Evolutionary conservation across 495 filamentous ascomycete genomes (phyloP), one percentile per base, ranked within the genome.

Genomic region (Jackrogersella minutella): DNA sequence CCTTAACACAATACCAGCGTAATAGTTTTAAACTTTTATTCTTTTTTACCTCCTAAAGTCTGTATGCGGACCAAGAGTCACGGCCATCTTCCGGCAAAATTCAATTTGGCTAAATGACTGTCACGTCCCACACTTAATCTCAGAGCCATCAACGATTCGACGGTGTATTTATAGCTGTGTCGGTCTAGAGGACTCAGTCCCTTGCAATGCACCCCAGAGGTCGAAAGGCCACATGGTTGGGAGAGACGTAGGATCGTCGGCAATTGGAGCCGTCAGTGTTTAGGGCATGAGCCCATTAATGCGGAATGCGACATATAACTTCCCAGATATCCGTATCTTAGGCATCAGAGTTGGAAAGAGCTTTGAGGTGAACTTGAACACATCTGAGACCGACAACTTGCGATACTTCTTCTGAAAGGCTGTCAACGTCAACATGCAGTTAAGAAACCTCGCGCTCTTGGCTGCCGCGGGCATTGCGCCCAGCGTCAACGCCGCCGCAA

Each of bases 401-500:
- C 7, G 16, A 26, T 44, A 41, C 36, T 40, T 8, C 63, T 65
- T 62, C 44, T 37, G 10, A 30, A 33, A 59, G 43, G 46, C 47
- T 22, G 57, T 49, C 44, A 50, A 47, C 8, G 53, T 30, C 58
- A 68, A 60, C 51, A 68, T 69, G 68, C 66, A 69, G 36, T 59
- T 66, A 30, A 73, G 51, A 33, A 77, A 68, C 46, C 31, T 52
- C 9, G 46, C 43, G 37, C 64, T 77, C 58, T 64, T 75, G 10
- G 73, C 71, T 24, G 71, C 67, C 21, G 69, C 66, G 63, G 70
- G 61, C 58, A 24, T 74, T 30, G 62, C 47, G 46, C 73, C 67
- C 39, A 67, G 66, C 54, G 74, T 74, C 24, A 67, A 74, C 31
- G 74, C 70, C 47, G 74, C 72, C 14, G 69, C 74, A 34, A 77